Percentiles rank a stretch among this genome's conserved stretches.
Conservation (phyloP, 2,329 filamentous ascomycete species). For the Cordyceps pruinosa region DNA sequence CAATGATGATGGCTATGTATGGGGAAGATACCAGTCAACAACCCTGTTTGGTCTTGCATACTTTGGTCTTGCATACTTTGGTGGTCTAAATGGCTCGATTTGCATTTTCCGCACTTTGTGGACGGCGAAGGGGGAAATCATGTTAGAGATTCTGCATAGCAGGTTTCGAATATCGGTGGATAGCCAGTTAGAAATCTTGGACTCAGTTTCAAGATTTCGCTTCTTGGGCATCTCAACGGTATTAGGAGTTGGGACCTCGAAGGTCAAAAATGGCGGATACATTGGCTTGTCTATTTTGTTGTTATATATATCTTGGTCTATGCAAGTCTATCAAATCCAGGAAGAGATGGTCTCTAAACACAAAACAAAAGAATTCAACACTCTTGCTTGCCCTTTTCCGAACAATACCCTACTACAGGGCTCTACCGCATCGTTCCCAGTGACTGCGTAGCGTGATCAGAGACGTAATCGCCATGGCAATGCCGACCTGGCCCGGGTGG, state of each 20-base stretch:
- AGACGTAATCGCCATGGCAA: slow-evolving; percentile 55
- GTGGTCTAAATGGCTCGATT: neutral
- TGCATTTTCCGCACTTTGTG: neutral
- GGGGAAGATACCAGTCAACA: neutral
- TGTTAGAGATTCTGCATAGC: neutral
- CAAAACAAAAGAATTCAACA: neutral
- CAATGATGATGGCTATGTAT: neutral
- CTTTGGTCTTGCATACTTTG: neutral
- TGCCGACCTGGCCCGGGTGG: slow-evolving; percentile 44
- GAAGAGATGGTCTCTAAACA: neutral
- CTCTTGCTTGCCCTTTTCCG: neutral
- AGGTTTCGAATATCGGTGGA: neutral
- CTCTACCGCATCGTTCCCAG: slow-evolving; percentile 45
- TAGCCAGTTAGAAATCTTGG: neutral
- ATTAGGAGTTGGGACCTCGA: neutral
- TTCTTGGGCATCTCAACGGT: neutral
- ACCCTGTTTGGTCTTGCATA: neutral
- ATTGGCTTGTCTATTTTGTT: neutral
- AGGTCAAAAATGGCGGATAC: neutral
- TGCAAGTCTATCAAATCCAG: neutral
- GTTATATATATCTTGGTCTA: neutral
- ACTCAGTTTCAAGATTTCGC: neutral
- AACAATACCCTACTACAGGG: neutral
- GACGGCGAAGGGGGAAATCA: neutral
- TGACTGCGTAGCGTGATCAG: slow-evolving; percentile 52